Evolutionary conservation across 2,329 filamentous ascomycete genomes (phyloP).

Genomic region (Periconia digitata): DNA sequence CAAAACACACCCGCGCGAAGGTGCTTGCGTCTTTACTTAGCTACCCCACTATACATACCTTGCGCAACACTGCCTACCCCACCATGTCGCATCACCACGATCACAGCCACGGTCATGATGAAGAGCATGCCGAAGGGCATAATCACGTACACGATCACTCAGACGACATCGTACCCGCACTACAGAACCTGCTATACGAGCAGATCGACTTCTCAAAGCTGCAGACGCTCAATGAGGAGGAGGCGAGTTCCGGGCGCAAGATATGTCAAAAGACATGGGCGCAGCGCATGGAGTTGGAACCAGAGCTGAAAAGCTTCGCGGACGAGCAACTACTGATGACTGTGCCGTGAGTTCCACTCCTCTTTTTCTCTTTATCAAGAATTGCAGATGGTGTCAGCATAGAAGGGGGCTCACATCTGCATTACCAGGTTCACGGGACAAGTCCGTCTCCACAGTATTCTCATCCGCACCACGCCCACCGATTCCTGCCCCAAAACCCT

Average conservation of each 20-base stretch:
- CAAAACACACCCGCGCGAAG: not conserved
- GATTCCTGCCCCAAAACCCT: slow-evolving; percentile 76
- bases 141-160: slow-evolving; percentile 77
- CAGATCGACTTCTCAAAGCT: slow-evolving; percentile 89
- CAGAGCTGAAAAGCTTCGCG: slow-evolving; percentile 80
- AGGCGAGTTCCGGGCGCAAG: slow-evolving; percentile 66
- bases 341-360: slow-evolving; percentile 67
- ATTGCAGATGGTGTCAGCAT: not conserved
- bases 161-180: slow-evolving; percentile 87
- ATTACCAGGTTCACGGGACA: slow-evolving; percentile 79
- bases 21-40: too few species aligned
- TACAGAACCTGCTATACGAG: slow-evolving; percentile 88
- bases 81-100: slow-evolving; percentile 35
- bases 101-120: slow-evolving; percentile 44
- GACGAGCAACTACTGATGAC: slow-evolving; percentile 95
- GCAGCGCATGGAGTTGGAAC: slow-evolving; percentile 69
- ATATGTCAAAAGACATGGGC: slow-evolving; percentile 91
- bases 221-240: slow-evolving; percentile 79
- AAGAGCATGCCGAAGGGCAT: slow-evolving; percentile 58
- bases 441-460: slow-evolving; percentile 86
- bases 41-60: slow-evolving; percentile 32
- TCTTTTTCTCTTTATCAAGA: too few species aligned
- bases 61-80: not conserved
- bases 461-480: slow-evolving; percentile 76
- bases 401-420: not conserved